Evolutionary conservation across 2,329 filamentous ascomycete species (phyloP).

Genomic region (Lasiodiplodia theobromae): DNA sequence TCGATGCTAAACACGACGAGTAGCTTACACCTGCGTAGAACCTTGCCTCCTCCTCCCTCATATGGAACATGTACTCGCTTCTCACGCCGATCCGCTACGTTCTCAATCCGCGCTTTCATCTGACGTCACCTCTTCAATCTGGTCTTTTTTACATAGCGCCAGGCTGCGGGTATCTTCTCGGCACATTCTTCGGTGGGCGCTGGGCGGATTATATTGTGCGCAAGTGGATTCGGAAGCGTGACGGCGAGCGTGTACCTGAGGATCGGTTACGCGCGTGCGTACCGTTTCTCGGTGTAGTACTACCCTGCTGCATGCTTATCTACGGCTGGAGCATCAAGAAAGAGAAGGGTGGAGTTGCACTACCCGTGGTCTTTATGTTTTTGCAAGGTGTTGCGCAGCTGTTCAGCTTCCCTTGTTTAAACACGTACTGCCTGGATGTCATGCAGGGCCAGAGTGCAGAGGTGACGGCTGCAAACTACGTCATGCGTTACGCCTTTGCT

Average conservation of each 20-base stretch:
- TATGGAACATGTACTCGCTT: conserved; percentile 79
- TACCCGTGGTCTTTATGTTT: conserved; percentile 77
- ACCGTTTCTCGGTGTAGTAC: conserved; percentile 62
- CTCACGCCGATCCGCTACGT: conserved; percentile 75
- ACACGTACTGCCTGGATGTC: conserved; percentile 83
- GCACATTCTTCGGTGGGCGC: conserved; percentile 74
- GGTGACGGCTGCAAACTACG: conserved; percentile 81
- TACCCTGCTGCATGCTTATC: conserved; percentile 70
- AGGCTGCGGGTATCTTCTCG: conserved; percentile 71
- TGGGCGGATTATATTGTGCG: conserved; percentile 73
- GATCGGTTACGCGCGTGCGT: conserved; percentile 67
- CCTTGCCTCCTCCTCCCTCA: conserved; percentile 66
- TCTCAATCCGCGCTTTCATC: conserved; percentile 75
- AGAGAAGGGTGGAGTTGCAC: conserved; percentile 60
- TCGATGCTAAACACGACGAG: no score
- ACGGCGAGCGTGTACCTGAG: conserved; percentile 68
- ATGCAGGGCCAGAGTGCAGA: conserved; percentile 76
- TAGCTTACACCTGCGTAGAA: conserved; percentile 40
- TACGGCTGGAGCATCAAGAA: conserved; percentile 72
- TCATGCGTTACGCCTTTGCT: conserved; percentile 77
- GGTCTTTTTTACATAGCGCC: conserved; percentile 79
- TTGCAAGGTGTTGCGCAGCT: conserved; percentile 76
- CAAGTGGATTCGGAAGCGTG: conserved; percentile 66
- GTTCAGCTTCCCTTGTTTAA: conserved; percentile 77
- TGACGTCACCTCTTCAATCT: conserved; percentile 70